Base-by-base conservation (phyloP, 2,329 filamentous ascomycete genomes). In the Emergomyces orientalis region DNA sequence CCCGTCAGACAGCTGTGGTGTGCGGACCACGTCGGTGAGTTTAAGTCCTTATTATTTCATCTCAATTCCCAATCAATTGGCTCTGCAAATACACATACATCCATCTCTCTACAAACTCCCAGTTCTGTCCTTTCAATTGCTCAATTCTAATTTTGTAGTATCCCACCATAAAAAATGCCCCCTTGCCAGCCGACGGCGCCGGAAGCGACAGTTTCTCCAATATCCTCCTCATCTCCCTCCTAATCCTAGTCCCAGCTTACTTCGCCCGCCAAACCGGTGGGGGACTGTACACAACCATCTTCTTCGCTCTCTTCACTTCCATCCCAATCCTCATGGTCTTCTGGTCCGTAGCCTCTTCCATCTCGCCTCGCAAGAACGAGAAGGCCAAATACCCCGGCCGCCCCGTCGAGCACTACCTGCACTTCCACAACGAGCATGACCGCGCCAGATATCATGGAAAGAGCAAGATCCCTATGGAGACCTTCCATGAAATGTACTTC, bases 401-500 rank as follows among this genome's bases (percentile, higher is more conserved):
- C 65, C 90, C 90, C 61, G 86, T 97, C 67, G 92, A 97, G 78
- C 84, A 92, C 80, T 97, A 97, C 80, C 85, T 80, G 59, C 68
- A 77, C 57, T 80, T 80, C 72, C 76, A 77, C 69, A 75, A 70
- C 66, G 76, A 79, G 67, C 75, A 78, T 67, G 78, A 80, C 64
- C 73, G 76, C 63, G 74, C 74, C 39, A 77, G 75, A 63, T 80
- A 80, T 70, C 77, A 74, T 65, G 78, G 78, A 67, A 79, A 79
- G 72, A 78, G 77, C 74, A 79, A 79, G 71, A 79, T 80, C 45
- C 76, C 76, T 62, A 78, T 78, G 74, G 88, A 96, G 81, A 95
- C 91, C 30, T 97, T 97, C 82, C 87, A 95, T 75, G 92, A 97
- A 79, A 96, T 93, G 88, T 97, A 97, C 83, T 96, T 97, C 78